Conservation (phyloP, 2,329 filamentous ascomycete genomes). For the Alternaria sp. region DNA sequence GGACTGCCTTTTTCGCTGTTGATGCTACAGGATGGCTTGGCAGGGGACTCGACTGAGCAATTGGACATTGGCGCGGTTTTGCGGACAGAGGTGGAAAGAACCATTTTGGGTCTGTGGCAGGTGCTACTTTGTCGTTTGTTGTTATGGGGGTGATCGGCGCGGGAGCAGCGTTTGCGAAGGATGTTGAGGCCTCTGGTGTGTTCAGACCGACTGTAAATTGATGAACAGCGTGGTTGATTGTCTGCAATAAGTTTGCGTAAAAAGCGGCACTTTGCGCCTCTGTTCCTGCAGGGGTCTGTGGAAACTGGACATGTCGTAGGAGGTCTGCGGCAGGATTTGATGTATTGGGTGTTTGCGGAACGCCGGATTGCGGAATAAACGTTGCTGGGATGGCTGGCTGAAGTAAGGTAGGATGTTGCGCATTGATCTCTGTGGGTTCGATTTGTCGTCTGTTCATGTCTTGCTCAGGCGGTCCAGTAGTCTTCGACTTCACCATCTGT, state of each 20-base stretch:
- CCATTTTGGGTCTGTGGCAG: slow-evolving; percentile 42
- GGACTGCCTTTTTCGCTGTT: background rate
- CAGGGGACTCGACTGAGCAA: slow-evolving; percentile 26
- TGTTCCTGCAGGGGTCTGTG: slow-evolving; percentile 43
- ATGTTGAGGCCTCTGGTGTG: slow-evolving; percentile 14
- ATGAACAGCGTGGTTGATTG: slow-evolving; percentile 37
- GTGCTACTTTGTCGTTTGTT: slow-evolving; percentile 24
- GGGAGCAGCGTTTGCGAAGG: slow-evolving; percentile 11
- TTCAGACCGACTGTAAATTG: slow-evolving; percentile 35
- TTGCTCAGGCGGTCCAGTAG: slow-evolving; percentile 1
- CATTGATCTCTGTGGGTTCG: background rate
- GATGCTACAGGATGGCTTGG: background rate
- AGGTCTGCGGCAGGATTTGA: slow-evolving; percentile 31
- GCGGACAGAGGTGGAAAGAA: slow-evolving; percentile 36
- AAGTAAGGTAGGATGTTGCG: background rate
- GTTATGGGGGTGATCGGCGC: slow-evolving; percentile 16
- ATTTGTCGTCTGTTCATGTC: background rate
- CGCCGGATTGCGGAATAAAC: slow-evolving; percentile 5
- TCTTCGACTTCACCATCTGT: slow-evolving; percentile 22
- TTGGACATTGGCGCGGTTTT: background rate
- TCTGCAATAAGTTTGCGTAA: slow-evolving; percentile 33
- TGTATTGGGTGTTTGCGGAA: slow-evolving; percentile 23
- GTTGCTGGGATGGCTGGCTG: slow-evolving; percentile 2
- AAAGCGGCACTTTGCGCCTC: slow-evolving; percentile 39
- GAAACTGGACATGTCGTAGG: slow-evolving; percentile 38